Conservation (phyloP, 2,329 filamentous ascomycete species). For the Alternaria longipes region DNA sequence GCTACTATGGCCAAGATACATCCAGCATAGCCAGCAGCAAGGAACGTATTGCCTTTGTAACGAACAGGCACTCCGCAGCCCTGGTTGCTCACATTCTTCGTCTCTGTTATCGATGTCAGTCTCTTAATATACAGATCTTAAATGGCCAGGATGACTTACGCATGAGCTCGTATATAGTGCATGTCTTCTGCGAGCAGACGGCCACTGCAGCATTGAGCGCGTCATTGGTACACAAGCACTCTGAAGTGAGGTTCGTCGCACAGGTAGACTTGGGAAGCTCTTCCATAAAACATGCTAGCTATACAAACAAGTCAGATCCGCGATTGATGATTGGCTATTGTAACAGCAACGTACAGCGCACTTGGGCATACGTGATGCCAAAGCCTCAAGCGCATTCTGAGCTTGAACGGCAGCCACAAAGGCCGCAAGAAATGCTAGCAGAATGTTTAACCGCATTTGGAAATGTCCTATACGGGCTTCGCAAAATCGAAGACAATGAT, state of each 20-base stretch:
- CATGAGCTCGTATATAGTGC: constrained; percentile 50
- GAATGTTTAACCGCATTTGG: constrained; percentile 17
- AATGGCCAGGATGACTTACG: constrained; percentile 16
- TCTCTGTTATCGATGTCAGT: constrained; percentile 29
- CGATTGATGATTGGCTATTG: not conserved
- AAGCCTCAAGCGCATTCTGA: constrained; percentile 19
- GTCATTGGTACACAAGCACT: constrained; percentile 53
- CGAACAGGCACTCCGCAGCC: constrained; percentile 50
- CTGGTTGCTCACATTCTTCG: constrained; percentile 51
- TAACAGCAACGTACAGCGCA: constrained; percentile 26
- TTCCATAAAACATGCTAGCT: constrained; percentile 32
- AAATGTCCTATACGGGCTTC: not conserved
- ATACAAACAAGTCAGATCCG: constrained; percentile 9
- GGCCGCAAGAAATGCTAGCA: constrained; percentile 12
- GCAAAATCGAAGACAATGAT: not conserved
- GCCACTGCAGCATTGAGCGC: constrained; percentile 45
- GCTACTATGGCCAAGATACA: constrained; percentile 43
- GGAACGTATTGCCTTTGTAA: constrained; percentile 43
- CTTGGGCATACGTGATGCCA: constrained; percentile 25
- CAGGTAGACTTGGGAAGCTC: constrained; percentile 49
- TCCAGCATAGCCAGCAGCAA: constrained; percentile 40
- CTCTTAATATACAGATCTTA: not conserved
- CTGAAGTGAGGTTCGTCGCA: constrained; percentile 46
- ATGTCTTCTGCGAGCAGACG: constrained; percentile 47
- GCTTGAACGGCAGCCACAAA: constrained; percentile 19